These are phyloP conservation scores for Fusarium protoensiforme DNA, from an alignment of 2,329 filamentous ascomycete genomes.

Conservation along the genomic window DNA sequence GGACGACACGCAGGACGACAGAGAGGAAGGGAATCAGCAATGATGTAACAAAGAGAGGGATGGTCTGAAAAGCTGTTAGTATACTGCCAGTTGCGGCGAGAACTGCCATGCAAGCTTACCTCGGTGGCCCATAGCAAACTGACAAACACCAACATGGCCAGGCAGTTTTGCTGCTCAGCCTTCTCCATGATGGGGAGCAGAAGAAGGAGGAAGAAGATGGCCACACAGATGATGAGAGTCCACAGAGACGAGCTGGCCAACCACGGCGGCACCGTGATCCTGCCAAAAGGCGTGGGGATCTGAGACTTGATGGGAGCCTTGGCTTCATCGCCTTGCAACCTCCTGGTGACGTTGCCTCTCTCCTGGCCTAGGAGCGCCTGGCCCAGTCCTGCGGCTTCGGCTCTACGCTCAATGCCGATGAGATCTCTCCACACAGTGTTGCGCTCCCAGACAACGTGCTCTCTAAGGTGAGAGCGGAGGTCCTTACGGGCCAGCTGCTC, in stretches of 20 bases:
- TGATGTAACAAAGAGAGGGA: conserved; percentile 96
- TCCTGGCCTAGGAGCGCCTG: conserved; percentile 83
- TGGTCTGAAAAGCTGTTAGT: conserved; percentile 68
- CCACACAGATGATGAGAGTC: conserved; percentile 76
- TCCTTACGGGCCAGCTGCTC: conserved; percentile 81
- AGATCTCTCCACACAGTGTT: conserved; percentile 99
- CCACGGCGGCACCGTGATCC: conserved; percentile 81
- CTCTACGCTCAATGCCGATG: conserved; percentile 96
- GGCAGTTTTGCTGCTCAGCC: conserved; percentile 93
- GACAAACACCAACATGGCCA: conserved; percentile 93
- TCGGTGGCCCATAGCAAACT: conserved; percentile 97
- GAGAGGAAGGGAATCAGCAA: conserved; percentile 93
- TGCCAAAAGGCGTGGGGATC: conserved; percentile 82
- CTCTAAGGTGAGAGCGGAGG: conserved; percentile 87
- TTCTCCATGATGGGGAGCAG: conserved; percentile 84
- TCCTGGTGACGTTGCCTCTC: conserved; percentile 72
- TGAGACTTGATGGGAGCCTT: conserved; percentile 71
- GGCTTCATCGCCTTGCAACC: conserved; percentile 87
- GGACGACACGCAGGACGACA: conserved; percentile 86
- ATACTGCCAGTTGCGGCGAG: neutral
- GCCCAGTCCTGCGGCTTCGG: conserved; percentile 92
- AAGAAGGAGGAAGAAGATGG: conserved; percentile 79
- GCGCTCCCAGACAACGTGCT: conserved; percentile 98
- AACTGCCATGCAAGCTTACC: conserved; percentile 58
- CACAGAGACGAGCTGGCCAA: conserved; percentile 85